Evolutionary conservation across 2,329 filamentous ascomycete genomes (phyloP), one percentile per base, ranked within the genome.

Genomic region (Verticillium isaacii): DNA sequence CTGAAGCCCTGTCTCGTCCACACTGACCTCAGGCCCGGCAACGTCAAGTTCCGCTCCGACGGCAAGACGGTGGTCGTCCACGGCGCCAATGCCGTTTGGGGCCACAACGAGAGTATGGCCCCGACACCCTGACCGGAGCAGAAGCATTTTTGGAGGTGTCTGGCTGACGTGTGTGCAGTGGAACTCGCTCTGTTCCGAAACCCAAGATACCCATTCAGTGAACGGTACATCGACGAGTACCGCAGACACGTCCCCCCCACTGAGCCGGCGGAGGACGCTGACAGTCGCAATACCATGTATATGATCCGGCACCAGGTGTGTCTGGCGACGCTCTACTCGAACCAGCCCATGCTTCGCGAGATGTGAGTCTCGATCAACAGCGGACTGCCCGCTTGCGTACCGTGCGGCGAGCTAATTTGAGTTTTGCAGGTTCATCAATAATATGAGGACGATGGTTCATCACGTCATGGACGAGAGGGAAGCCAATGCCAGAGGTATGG

Each of bases 241-340:
- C 64, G 64, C 61, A 69, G 68, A 54, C 66, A 61, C 7, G 65
- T 71, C 34, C 63, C 64, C 1, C 64, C 65, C 17, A 72, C 71
- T 1, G 67, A 71, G 57, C 70, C 70, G 2, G 62, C 61, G 41
- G 68, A 69, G 54, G 69, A 73, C 57, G 67, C 67, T 37, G 68
- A 73, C 59, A 67, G 61, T 39, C 66, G 70, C 5, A 71, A 71
- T 57, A 65, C 64, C 19, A 66, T 72, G 19, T 72, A 73, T 52
- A 66, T 67, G 58, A 61, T 70, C 59, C 66, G 66, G 54, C 63
- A 66, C 37, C 68, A 69, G 61, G 64, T 68, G 9, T 34, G 70
- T 15, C 61, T 71, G 32, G 68, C 69, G 6, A 60, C 66, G 8
- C 60, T 68, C 19, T 67, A 69, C 41, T 62, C 65, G 3, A 59